phyloP scores from a whole-genome alignment of 1,284 basidiomycete species.

The Volvariella volvacea region DNA sequence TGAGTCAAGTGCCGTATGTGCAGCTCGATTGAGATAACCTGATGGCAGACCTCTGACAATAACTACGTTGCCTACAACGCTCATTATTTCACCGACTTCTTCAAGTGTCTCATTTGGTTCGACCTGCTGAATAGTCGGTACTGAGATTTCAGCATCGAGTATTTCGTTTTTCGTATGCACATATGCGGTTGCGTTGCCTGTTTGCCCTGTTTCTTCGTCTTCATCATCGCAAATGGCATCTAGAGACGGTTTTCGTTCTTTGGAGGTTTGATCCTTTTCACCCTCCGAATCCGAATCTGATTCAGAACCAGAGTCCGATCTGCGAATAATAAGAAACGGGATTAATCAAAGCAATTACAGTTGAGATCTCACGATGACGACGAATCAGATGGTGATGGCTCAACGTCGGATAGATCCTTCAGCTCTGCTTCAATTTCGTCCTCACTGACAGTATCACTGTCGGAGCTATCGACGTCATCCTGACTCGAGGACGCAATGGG shows the following conservation, averaged over 20 bases:
- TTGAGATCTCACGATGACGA: slow-evolving; percentile 14
- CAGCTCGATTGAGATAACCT: slow-evolving; percentile 32
- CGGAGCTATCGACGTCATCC: slow-evolving; percentile 43
- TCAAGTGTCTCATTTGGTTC: slow-evolving; percentile 55
- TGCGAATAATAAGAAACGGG: slow-evolving; percentile 5
- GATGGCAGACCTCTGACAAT: slow-evolving; percentile 60
- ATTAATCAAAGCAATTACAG: not conserved
- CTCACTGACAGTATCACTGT: slow-evolving; percentile 44
- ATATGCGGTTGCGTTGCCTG: slow-evolving; percentile 31
- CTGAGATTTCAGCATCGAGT: slow-evolving; percentile 37
- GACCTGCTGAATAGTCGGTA: slow-evolving; percentile 55
- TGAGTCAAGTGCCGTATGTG: slow-evolving; percentile 65
- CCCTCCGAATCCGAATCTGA: slow-evolving; percentile 38
- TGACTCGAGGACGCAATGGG: slow-evolving; percentile 16
- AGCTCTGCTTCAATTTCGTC: slow-evolving; percentile 64
- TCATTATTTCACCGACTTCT: slow-evolving; percentile 70
- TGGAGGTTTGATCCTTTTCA: slow-evolving; percentile 13
- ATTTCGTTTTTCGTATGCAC: slow-evolving; percentile 64
- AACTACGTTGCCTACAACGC: slow-evolving; percentile 60
- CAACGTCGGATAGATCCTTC: slow-evolving; percentile 29
- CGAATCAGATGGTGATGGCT: slow-evolving; percentile 15
- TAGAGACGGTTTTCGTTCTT: slow-evolving; percentile 4
- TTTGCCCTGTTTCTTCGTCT: slow-evolving; percentile 43
- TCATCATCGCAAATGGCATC: slow-evolving; percentile 29
- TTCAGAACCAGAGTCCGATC: slow-evolving; percentile 17